These are phyloP conservation scores for Nicotiana noctiflora DNA, from an alignment of 257 asterid genomes.

Conservation along the genomic window DNA sequence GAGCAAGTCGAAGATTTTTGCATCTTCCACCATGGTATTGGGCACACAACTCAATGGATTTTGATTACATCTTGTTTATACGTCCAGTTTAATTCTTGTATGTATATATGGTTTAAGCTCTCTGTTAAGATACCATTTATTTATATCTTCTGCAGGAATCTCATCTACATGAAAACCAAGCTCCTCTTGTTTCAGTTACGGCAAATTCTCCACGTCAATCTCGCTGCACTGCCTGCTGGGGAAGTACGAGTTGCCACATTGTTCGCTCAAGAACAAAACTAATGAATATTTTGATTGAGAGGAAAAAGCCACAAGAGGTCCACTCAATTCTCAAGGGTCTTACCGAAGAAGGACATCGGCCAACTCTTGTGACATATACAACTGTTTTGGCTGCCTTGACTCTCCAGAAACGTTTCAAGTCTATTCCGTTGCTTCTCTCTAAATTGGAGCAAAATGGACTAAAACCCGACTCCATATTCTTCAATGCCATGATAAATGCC, in stretches of 20 bases:
- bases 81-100: not conserved
- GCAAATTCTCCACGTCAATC: conserved; percentile 23
- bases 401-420: conserved; percentile 69
- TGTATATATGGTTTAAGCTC: not conserved
- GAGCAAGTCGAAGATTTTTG: conserved; percentile 34
- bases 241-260: conserved; percentile 49
- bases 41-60: not conserved
- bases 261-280: conserved; percentile 79
- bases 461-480: conserved; percentile 84
- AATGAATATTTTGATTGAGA: conserved; percentile 71
- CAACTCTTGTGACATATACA: conserved; percentile 84
- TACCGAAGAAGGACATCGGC: conserved; percentile 77
- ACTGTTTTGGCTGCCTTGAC: conserved; percentile 78
- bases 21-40: conserved; percentile 38
- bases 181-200: conserved; percentile 23
- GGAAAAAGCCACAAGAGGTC: conserved; percentile 64
- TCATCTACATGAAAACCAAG: conserved; percentile 27
- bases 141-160: conserved; percentile 70
- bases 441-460: conserved; percentile 64
- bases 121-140: no score
- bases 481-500: conserved; percentile 89
- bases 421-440: conserved; percentile 63
- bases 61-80: not conserved
- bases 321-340: conserved; percentile 53
- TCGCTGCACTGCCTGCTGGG: conserved; percentile 50